Conservation (phyloP, 306 rosid species). For the Dryas drummondii region DNA sequence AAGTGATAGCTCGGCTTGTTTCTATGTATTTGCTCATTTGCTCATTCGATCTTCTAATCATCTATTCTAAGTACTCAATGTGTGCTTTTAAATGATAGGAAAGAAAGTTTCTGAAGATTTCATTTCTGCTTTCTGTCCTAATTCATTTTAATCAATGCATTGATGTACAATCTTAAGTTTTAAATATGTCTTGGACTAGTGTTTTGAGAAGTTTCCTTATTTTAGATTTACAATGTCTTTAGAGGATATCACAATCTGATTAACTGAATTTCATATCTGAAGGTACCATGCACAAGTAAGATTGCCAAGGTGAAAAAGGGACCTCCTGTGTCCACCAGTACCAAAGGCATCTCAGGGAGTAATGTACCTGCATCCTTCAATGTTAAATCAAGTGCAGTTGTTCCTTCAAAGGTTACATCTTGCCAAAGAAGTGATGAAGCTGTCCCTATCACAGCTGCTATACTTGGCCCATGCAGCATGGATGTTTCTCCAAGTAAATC, state of each 20-base stretch:
- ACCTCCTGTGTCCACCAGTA: slow-evolving; percentile 29
- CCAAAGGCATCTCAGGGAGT: slow-evolving; percentile 25
- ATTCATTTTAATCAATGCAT: not conserved
- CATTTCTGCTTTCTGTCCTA: not conserved
- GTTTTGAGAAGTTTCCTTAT: too few relatives aligned
- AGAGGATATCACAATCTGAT: not conserved
- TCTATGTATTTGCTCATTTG: not conserved
- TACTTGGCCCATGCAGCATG: slow-evolving; percentile 41
- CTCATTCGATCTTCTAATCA: not conserved
- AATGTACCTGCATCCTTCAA: slow-evolving; percentile 28
- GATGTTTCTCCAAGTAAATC: slow-evolving; percentile 81
- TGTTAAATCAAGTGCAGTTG: slow-evolving; percentile 44
- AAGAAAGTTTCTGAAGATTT: not conserved
- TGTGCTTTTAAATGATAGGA: not conserved
- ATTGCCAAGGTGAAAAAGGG: slow-evolving; percentile 68
- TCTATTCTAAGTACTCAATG: not conserved
- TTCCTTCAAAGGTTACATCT: slow-evolving; percentile 41
- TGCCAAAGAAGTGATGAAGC: slow-evolving; percentile 36
- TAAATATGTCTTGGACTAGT: not conserved
- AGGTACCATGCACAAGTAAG: slow-evolving; percentile 64
- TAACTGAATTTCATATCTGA: slow-evolving; percentile 4
- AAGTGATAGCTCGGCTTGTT: too few relatives aligned
- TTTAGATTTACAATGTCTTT: too few relatives aligned
- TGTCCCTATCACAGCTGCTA: slow-evolving; percentile 23
- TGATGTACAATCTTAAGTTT: not conserved